Evolutionary conservation across 1,139 yeast genomes (phyloP).

Genomic region (Saccharomycopsis hybrid): DNA sequence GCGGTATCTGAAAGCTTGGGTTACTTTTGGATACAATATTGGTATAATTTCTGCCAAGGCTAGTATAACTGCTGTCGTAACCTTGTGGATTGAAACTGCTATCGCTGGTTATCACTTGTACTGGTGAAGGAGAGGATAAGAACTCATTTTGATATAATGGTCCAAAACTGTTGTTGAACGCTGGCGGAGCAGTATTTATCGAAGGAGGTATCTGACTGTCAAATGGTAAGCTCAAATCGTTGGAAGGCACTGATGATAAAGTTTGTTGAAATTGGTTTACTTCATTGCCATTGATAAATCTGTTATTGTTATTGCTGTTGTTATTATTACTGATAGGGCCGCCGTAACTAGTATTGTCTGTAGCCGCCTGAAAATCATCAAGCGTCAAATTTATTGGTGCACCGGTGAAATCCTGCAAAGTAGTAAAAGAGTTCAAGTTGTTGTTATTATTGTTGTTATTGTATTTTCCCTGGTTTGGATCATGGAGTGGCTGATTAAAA

Average conservation of each 20-base stretch:
- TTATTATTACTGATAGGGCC: background rate
- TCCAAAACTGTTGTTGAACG: background rate
- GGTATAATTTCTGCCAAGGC: background rate
- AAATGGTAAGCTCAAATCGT: background rate
- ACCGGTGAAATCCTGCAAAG: background rate
- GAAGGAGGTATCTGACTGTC: background rate
- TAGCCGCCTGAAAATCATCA: background rate
- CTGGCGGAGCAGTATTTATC: background rate
- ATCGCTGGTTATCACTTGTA: background rate
- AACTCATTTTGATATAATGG: background rate
- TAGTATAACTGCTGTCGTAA: too few species aligned
- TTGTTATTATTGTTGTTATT: background rate
- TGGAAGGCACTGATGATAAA: background rate
- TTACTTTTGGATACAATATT: background rate
- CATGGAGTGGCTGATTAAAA: background rate
- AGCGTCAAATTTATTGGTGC: background rate
- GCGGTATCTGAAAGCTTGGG: conserved; percentile 1
- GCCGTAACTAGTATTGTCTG: background rate
- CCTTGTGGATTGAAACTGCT: background rate
- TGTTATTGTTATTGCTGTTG: background rate
- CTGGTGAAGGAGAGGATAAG: background rate
- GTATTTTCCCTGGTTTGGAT: background rate
- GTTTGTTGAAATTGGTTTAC: background rate
- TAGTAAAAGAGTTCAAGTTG: background rate
- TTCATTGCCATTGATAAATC: background rate